A percentile compares a stretch with the other conserved stretches of the same genome.
Evolutionary conservation across 2,329 filamentous ascomycete species (phyloP).

Genomic region (Fusarium redolens): DNA sequence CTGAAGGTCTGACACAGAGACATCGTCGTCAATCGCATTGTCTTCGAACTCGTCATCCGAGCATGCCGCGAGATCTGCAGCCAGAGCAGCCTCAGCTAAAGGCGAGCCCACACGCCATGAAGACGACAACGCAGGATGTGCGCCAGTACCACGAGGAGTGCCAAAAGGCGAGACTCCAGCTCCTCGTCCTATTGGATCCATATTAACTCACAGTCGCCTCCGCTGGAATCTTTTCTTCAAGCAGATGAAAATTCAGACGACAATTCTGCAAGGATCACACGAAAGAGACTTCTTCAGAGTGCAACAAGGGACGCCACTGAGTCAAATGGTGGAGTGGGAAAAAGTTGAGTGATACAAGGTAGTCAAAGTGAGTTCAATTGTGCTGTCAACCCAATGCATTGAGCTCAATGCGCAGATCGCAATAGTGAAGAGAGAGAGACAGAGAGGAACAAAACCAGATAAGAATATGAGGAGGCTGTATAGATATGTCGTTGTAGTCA

Average conservation of each 20-base stretch:
- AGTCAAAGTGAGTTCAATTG: conserved; percentile 18
- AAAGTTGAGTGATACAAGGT: conserved; percentile 27
- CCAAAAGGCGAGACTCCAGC: conserved; percentile 38
- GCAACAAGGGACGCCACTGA: conserved; percentile 18
- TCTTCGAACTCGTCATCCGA: conserved; percentile 64
- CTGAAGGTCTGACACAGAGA: conserved; percentile 52
- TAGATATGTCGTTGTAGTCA: conserved; percentile 24
- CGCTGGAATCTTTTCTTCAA: conserved; percentile 4
- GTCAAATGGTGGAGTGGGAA: conserved; percentile 18
- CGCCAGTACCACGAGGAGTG: conserved; percentile 34
- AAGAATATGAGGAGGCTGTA: conserved; percentile 28
- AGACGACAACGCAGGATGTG: conserved; percentile 48
- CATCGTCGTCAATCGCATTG: conserved; percentile 47
- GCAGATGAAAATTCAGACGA: conserved; percentile 10
- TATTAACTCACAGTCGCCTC: conserved; percentile 9
- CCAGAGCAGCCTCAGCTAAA: conserved; percentile 73
- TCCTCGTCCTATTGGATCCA: conserved; percentile 37
- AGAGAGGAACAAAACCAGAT: background rate
- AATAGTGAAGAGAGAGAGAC: background rate
- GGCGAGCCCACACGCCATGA: conserved; percentile 72
- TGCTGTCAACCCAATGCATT: conserved; percentile 3
- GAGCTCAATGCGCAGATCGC: conserved; percentile 1
- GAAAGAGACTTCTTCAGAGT: conserved; percentile 22
- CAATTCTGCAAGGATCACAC: conserved; percentile 17
- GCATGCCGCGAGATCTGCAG: conserved; percentile 73